A percentile compares a stretch with the other conserved stretches of the same genome.
Evolutionary conservation across 2,329 filamentous ascomycete genomes (phyloP).

Genomic region (Diaporthe nobilis): DNA sequence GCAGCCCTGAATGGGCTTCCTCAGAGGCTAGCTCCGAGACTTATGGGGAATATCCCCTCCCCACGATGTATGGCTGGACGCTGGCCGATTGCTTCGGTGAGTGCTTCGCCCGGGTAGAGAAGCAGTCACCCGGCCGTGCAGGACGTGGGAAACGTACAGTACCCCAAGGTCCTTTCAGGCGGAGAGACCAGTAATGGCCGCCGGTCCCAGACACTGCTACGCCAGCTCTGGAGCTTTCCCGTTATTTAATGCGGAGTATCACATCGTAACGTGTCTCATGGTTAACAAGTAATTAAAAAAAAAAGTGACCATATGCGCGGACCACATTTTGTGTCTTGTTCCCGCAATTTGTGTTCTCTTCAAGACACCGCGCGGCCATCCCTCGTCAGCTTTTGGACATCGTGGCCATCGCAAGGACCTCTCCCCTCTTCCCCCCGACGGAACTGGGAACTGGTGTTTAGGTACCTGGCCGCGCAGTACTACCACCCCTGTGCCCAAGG

Average conservation of each 20-base stretch:
- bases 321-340: neutral
- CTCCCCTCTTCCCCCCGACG: neutral
- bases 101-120: too few species aligned
- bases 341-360: neutral
- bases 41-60: neutral
- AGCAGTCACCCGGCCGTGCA: neutral
- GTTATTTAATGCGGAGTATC: neutral
- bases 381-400: neutral
- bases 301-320: neutral
- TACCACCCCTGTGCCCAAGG: neutral
- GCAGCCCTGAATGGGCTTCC: neutral
- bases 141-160: neutral
- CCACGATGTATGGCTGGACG: neutral
- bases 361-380: neutral
- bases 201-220: neutral
- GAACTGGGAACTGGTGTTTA: neutral
- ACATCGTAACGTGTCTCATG: neutral
- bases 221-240: neutral
- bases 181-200: neutral
- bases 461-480: neutral
- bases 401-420: neutral
- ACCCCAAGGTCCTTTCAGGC: neutral
- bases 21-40: neutral
- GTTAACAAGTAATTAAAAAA: neutral
- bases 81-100: neutral